Evolutionary conservation across 2,329 filamentous ascomycete genomes (phyloP).

Genomic region (Bipolaris sorokiniana): DNA sequence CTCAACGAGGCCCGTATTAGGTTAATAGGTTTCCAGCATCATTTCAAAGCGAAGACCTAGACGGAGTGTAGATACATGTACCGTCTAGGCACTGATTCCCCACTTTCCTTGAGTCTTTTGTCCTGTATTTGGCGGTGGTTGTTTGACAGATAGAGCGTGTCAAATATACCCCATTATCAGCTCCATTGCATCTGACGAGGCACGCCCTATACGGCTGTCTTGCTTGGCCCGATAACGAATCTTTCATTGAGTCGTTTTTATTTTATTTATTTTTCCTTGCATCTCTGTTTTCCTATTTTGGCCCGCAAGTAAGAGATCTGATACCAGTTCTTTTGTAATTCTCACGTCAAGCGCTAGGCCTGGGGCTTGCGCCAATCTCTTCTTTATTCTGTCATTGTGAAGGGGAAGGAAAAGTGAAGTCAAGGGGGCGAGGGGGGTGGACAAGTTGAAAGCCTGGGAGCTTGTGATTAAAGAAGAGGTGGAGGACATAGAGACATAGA

Average conservation of each 20-base stretch:
- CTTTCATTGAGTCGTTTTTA: constrained; percentile 5
- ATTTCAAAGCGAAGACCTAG: constrained; percentile 1
- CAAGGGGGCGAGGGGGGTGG: too few species aligned
- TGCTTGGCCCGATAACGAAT: neutral
- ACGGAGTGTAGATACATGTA: neutral
- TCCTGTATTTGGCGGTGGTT: constrained; percentile 1
- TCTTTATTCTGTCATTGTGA: constrained; percentile 6
- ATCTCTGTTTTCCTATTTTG: neutral
- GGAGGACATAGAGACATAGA: too few species aligned
- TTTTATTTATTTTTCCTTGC: neutral
- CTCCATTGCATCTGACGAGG: neutral
- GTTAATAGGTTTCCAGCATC: neutral
- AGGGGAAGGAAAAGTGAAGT: too few species aligned
- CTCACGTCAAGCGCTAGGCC: constrained; percentile 12
- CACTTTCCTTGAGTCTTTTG: constrained; percentile 10
- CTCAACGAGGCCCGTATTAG: constrained; percentile 31
- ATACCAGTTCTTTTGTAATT: constrained; percentile 20
- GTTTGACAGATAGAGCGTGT: constrained; percentile 5
- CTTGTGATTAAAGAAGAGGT: too few species aligned
- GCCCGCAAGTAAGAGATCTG: constrained; percentile 9
- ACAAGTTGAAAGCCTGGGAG: too few species aligned
- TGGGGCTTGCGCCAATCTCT: constrained; percentile 15
- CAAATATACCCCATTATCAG: neutral
- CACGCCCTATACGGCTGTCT: neutral
- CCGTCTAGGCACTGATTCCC: constrained; percentile 3